phyloP scores from a whole-genome alignment of 2,329 filamentous ascomycete genomes.

The Conoideocrella luteorostrata region DNA sequence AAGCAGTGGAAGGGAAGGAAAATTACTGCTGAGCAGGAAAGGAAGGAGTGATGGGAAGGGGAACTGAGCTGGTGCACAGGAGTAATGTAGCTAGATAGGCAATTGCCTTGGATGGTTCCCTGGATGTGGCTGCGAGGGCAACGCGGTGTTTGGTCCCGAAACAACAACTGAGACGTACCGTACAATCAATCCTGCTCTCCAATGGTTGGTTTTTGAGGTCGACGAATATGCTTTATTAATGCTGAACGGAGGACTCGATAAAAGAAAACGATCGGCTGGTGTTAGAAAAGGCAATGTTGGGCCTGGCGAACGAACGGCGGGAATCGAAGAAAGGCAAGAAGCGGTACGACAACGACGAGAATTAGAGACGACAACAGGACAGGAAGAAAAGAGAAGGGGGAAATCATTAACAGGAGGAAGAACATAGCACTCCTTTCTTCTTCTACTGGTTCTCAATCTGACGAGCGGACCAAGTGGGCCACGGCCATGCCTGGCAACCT shows the following conservation, averaged over 20 bases:
- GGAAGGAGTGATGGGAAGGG: slow-evolving; percentile 4
- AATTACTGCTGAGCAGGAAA: not conserved
- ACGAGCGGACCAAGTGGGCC: slow-evolving; percentile 11
- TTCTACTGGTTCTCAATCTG: slow-evolving; percentile 3
- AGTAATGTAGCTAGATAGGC: not conserved
- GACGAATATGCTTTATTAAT: not conserved
- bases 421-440: slow-evolving; percentile 4
- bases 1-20: no score
- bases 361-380: slow-evolving; percentile 18
- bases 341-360: slow-evolving; percentile 19
- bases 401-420: slow-evolving; percentile 3
- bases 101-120: not conserved
- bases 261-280: slow-evolving; percentile 5
- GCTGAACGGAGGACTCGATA: slow-evolving; percentile 3
- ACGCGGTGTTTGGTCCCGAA: not conserved
- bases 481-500: slow-evolving; percentile 3
- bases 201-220: not conserved
- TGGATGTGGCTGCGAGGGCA: not conserved
- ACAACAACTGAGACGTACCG: slow-evolving; percentile 1
- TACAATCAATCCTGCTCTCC: not conserved
- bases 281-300: slow-evolving; percentile 18
- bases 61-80: not conserved
- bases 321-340: slow-evolving; percentile 27
- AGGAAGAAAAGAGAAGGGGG: slow-evolving; percentile 19
- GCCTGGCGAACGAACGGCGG: slow-evolving; percentile 31